phyloP scores from a whole-genome alignment of 371 early-diverging fungal genomes.

The Rhizopus delemar region DNA sequence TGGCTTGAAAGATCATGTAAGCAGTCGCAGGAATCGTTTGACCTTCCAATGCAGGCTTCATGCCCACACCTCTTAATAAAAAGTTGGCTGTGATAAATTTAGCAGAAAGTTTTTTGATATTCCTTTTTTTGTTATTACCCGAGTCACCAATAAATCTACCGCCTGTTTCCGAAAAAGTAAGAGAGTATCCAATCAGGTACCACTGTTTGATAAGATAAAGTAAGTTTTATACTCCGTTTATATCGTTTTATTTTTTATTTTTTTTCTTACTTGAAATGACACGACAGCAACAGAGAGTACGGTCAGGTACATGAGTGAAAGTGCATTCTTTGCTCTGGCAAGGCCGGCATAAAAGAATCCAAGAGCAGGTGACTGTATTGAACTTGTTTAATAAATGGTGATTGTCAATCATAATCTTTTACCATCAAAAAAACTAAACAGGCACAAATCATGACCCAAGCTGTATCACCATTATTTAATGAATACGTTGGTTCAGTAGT shows the following conservation, averaged over 20 bases:
- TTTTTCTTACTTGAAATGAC: conserved; percentile 59
- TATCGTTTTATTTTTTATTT: neutral
- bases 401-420: conserved; percentile 1
- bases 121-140: conserved; percentile 22
- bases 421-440: conserved; percentile 51
- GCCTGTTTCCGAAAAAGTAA: conserved; percentile 76
- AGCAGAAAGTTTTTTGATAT: neutral
- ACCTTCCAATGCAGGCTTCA: conserved; percentile 43
- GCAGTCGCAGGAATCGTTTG: conserved; percentile 61
- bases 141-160: conserved; percentile 79
- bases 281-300: conserved; percentile 81
- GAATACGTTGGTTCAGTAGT: conserved; percentile 3
- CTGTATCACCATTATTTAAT: conserved; percentile 68
- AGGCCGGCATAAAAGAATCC: conserved; percentile 87
- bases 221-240: conserved; percentile 1
- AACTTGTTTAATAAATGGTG: neutral
- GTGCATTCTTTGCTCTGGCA: conserved; percentile 76
- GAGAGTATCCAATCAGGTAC: conserved; percentile 84
- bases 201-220: conserved; percentile 47
- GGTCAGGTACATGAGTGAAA: conserved; percentile 79
- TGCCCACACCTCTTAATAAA: conserved; percentile 45
- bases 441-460: conserved; percentile 65
- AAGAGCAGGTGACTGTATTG: conserved; percentile 60
- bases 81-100: conserved; percentile 31
- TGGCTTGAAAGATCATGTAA: conserved; percentile 73